phyloP scores from a whole-genome alignment of 306 rosid genomes.

The barrel medic (Medicago truncatula) region MtrunA17r5.0-ANR NC_053044.1:45998501-45999000 shows the following conservation, averaged over 20 bases:
- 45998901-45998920: neutral
- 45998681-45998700: conserved; percentile 65
- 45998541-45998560: too few species aligned
- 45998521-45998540: conserved; percentile 44
- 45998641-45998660: conserved; percentile 51
- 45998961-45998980: conserved; percentile 78
- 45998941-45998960: conserved; percentile 68
- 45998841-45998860: conserved; percentile 74
- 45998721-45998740: conserved; percentile 62
- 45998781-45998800: conserved; percentile 65
- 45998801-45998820: conserved; percentile 59
- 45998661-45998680: conserved; percentile 73
- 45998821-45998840: conserved; percentile 82
- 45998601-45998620: conserved; percentile 70
- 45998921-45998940: conserved; percentile 48
- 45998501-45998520: conserved; percentile 30
- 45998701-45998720: conserved; percentile 56
- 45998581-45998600: conserved; percentile 75
- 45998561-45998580: conserved; percentile 66
- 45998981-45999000: conserved; percentile 74
- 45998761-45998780: conserved; percentile 68
- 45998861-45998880: conserved; percentile 41
- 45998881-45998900: neutral
- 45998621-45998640: conserved; percentile 72
- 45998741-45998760: conserved; percentile 47